Evolutionary conservation across 2,329 filamentous ascomycete species (phyloP), one percentile per base, ranked within the genome.

Genomic region (Chrysosporium queenslandicum): DNA sequence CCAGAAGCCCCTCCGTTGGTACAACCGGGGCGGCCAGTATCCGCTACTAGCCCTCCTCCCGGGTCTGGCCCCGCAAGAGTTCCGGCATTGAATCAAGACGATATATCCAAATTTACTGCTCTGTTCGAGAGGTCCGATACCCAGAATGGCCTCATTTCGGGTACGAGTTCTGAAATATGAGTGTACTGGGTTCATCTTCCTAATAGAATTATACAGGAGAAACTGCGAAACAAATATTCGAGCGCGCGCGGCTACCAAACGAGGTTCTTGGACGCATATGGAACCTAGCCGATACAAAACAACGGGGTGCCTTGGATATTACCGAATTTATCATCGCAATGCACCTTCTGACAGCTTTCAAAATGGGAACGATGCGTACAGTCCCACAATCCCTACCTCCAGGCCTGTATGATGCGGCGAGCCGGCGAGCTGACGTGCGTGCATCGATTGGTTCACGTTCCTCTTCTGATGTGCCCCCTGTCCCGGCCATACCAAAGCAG

Each of bases 301-400:
- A 95, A 70, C 82, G 90, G 50, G 92, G 92, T 47, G 82, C 85
- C 29, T 77, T 98, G 32, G 86, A 90, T 53, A 77, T 83, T 61
- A 91, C 89, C 12, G 92, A 97, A 63, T 98, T 98, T 66, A 86
- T 95, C 64, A 94, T 98, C 63, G 92, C 92, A 42, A 98, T 98
- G 92, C 92, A 98, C 68, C 75, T 98, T 55, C 77, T 98, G 56
- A 91, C 88, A 12, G 95, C 89, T 11, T 88, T 87, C 71, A 95
- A 94, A 74, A 85, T 83, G 11, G 86, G 89, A 20, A 77, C 82
- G 27, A 78, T 98, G 67, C 83, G 87, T 58, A 82, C 79, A 18
- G 76, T 97, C 53, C 92, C 92, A 1, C 85, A 75, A 55, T 80
- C 85, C 23, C 78, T 98, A 1, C 92, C 92, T 4, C 82, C 87